Base-by-base conservation (phyloP, 148 eudicot genomes). In the Polygonum aviculare region DNA sequence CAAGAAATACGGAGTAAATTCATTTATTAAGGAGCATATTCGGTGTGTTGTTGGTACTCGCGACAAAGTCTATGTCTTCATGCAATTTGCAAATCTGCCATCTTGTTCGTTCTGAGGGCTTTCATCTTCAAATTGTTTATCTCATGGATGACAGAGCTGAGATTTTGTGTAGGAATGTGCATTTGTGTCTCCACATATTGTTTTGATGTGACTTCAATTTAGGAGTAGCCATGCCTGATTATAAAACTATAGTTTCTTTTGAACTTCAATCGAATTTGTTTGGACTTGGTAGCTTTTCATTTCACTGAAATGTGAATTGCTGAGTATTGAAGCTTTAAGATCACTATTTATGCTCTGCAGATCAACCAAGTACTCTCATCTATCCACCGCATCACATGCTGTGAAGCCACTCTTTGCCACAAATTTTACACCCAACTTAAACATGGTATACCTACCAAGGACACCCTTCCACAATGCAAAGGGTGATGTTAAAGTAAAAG, bases 401-500 rank as follows among this genome's bases (percentile, higher is more conserved):
- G 7, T 44, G 36, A 72, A 72, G 36, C 76, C 86, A 36, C 63
- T 80, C 77, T 57, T 80, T n/a, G 55, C 77, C 65, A 81, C 65
- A 77, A 78, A 81, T 14, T 47, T 14, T 60, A 39, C 60, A 69
- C 72, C 78, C 39, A 77, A 82, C 51, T 39, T 65, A n/a, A 78
- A 79, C 47, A 63, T 65, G 55, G 67, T 75, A 44, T 74, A 69
- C 35, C 44, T 77, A 47, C 77, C 73, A 49, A 87, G 78, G 55
- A 22, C 78, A 65, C 74, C 83, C 48, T 76, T 82, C 26, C 74
- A 74, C 62, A 80, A 77, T 63, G 74, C 74, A 50, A 90, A 78
- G 79, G 80, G 54, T 50, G 78, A 51, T 63, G 47, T 79, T 63
- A 85, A 78, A 82, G 78, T 84, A 40, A 90, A 74, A 83, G 88